These are phyloP conservation scores for Boletus sp. DNA, from an alignment of 768 basidiomycete genomes.

Conservation along the genomic window DNA sequence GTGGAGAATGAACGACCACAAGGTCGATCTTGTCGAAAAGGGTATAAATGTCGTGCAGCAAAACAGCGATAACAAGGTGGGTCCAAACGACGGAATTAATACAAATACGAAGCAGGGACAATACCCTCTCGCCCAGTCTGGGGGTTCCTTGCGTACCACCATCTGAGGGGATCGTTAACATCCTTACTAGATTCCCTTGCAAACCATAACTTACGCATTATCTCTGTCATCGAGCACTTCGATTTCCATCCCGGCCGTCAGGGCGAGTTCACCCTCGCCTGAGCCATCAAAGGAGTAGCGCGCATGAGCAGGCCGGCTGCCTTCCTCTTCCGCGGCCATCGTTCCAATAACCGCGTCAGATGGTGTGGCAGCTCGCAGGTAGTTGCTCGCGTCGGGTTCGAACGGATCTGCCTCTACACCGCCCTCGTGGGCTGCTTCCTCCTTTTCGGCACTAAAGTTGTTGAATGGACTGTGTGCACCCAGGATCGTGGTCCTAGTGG, in stretches of 20 bases:
- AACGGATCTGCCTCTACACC: slow-evolving; percentile 48
- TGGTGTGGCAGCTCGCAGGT: slow-evolving; percentile 76
- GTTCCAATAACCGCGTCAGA: slow-evolving; percentile 66
- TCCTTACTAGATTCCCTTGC: neutral
- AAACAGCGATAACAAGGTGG: slow-evolving; percentile 30
- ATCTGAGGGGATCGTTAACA: slow-evolving; percentile 45
- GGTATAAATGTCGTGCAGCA: slow-evolving; percentile 33
- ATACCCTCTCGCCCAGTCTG: slow-evolving; percentile 82
- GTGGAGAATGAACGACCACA: slow-evolving; percentile 32
- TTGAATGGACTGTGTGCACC: slow-evolving; percentile 45
- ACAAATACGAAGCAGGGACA: slow-evolving; percentile 88
- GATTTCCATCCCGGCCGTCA: slow-evolving; percentile 66
- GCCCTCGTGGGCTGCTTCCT: slow-evolving; percentile 42
- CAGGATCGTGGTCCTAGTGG: slow-evolving; percentile 79
- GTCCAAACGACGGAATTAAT: slow-evolving; percentile 45
- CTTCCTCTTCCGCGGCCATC: slow-evolving; percentile 56
- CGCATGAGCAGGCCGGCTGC: slow-evolving; percentile 72
- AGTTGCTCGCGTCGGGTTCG: slow-evolving; percentile 73
- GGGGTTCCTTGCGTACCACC: slow-evolving; percentile 91
- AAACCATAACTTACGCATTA: slow-evolving; percentile 54
- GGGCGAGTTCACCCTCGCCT: slow-evolving; percentile 73
- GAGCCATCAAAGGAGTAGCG: slow-evolving; percentile 79
- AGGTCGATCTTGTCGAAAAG: slow-evolving; percentile 38
- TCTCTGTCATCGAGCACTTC: slow-evolving; percentile 80
- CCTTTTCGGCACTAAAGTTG: slow-evolving; percentile 48